These are phyloP conservation scores for Rhynchospora breviuscula DNA, from an alignment of 176 grass and related monocot genomes.

Conservation along the genomic window DNA sequence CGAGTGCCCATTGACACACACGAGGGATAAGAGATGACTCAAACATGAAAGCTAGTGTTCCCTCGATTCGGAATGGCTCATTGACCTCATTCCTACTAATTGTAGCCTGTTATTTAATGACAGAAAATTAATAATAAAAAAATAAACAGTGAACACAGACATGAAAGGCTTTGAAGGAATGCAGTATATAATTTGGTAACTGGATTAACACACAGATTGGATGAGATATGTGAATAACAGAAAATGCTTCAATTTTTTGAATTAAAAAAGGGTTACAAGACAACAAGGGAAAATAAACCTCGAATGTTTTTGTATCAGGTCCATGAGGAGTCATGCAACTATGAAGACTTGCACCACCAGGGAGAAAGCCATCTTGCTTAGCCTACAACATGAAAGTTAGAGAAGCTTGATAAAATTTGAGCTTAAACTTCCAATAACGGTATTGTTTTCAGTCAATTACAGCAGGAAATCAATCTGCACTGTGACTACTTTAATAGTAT, in stretches of 20 bases:
- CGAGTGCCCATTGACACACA: slow-evolving; percentile 71
- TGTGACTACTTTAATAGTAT: neutral
- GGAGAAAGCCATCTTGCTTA: slow-evolving; percentile 88
- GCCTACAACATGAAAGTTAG: slow-evolving; percentile 38
- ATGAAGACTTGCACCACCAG: slow-evolving; percentile 86
- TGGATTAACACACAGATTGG: neutral
- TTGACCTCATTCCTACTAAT: slow-evolving; percentile 31
- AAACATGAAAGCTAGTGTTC: slow-evolving; percentile 88
- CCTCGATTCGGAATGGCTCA: slow-evolving; percentile 42
- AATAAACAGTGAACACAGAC: neutral
- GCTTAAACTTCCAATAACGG: neutral
- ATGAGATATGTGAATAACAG: neutral
- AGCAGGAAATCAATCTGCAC: neutral
- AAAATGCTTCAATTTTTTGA: neutral
- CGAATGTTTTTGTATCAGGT: slow-evolving; percentile 83
- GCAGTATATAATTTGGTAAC: slow-evolving; percentile 4
- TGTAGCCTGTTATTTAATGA: slow-evolving; percentile 35
- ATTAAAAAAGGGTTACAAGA: neutral
- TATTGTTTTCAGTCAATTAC: neutral
- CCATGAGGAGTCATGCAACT: slow-evolving; percentile 96
- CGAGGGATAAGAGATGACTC: slow-evolving; percentile 73
- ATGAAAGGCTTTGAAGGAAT: neutral
- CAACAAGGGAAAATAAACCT: slow-evolving; percentile 28
- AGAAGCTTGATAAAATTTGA: neutral
- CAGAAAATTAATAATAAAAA: neutral